Evolutionary conservation across 2,329 filamentous ascomycete species (phyloP).

Genomic region (Zymoseptoria ardabiliae): DNA sequence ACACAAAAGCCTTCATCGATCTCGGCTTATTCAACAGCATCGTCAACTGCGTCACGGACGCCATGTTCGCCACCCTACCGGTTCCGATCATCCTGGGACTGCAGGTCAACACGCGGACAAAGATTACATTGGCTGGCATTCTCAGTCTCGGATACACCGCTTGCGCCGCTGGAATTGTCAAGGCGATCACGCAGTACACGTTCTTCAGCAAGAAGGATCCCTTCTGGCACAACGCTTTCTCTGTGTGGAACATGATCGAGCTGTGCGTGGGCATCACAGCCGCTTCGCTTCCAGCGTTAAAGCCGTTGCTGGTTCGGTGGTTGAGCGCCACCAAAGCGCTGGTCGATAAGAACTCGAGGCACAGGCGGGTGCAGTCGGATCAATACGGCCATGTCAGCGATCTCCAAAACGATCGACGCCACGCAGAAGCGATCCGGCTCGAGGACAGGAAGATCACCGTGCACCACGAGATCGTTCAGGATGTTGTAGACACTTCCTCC

Average conservation of each 20-base stretch:
- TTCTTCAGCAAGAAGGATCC: slow-evolving; percentile 32
- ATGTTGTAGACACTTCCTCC: background rate
- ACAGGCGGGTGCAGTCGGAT: background rate
- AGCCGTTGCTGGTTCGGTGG: slow-evolving; percentile 16
- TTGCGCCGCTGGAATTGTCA: slow-evolving; percentile 38
- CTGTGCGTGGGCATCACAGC: slow-evolving; percentile 40
- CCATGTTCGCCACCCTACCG: slow-evolving; percentile 37
- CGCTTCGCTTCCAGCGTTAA: slow-evolving; percentile 37
- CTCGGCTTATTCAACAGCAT: slow-evolving; percentile 43
- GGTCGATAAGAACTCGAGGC: background rate
- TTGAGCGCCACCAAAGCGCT: slow-evolving; percentile 10
- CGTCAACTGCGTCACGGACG: slow-evolving; percentile 35
- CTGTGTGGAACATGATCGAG: slow-evolving; percentile 41
- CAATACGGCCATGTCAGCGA: background rate
- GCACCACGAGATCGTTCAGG: background rate
- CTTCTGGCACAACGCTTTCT: slow-evolving; percentile 34
- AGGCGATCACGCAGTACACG: slow-evolving; percentile 33
- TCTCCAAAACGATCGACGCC: background rate
- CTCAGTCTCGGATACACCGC: slow-evolving; percentile 37
- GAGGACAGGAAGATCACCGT: background rate
- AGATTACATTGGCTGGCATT: slow-evolving; percentile 32
- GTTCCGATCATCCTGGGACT: slow-evolving; percentile 39
- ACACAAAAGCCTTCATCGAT: slow-evolving; percentile 33
- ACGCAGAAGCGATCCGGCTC: background rate
- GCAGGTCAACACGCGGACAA: slow-evolving; percentile 38